A percentile compares a stretch with the other conserved stretches of the same genome.
These are phyloP conservation scores for Sporothrix dimorphospora DNA, from an alignment of 2,329 filamentous ascomycete genomes.

Conservation along the genomic window DNA sequence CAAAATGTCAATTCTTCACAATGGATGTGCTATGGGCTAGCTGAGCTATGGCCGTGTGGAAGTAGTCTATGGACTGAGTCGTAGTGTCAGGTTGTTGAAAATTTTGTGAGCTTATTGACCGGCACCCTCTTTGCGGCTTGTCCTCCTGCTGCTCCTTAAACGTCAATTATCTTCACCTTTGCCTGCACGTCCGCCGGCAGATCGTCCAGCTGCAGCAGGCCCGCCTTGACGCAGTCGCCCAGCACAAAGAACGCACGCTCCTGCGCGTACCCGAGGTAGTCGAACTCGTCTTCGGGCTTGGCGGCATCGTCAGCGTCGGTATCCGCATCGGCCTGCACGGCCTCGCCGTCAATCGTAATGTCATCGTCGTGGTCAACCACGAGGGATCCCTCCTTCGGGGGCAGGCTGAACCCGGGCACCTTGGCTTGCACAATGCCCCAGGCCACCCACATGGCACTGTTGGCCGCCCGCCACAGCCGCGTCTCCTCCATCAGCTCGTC, in stretches of 20 bases:
- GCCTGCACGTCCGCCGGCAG: slow-evolving; percentile 68
- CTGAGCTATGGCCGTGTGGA: background rate
- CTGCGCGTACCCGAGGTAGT: slow-evolving; percentile 90
- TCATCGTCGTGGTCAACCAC: slow-evolving; percentile 33
- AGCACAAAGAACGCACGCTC: slow-evolving; percentile 92
- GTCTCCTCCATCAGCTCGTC: slow-evolving; percentile 76
- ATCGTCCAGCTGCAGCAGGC: slow-evolving; percentile 74
- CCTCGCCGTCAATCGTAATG: slow-evolving; percentile 37
- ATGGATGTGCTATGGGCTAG: background rate
- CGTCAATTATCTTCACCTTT: slow-evolving; percentile 71
- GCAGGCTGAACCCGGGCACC: slow-evolving; percentile 60
- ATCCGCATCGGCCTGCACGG: background rate
- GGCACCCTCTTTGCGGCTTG: no score
- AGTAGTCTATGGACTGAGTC: background rate
- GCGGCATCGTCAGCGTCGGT: slow-evolving; percentile 30
- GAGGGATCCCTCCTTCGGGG: slow-evolving; percentile 48
- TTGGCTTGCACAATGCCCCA: slow-evolving; percentile 98
- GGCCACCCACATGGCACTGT: slow-evolving; percentile 87
- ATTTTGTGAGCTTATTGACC: no score
- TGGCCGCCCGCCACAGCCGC: slow-evolving; percentile 82
- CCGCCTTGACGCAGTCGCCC: slow-evolving; percentile 81
- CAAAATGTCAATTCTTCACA: background rate
- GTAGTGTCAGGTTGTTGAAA: background rate
- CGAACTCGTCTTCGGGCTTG: slow-evolving; percentile 72
- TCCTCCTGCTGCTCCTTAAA: background rate